A percentile compares a stretch with the other conserved stretches of the same genome.
phyloP scores from a whole-genome alignment of 768 basidiomycete genomes.

The Mycena venus region DNA sequence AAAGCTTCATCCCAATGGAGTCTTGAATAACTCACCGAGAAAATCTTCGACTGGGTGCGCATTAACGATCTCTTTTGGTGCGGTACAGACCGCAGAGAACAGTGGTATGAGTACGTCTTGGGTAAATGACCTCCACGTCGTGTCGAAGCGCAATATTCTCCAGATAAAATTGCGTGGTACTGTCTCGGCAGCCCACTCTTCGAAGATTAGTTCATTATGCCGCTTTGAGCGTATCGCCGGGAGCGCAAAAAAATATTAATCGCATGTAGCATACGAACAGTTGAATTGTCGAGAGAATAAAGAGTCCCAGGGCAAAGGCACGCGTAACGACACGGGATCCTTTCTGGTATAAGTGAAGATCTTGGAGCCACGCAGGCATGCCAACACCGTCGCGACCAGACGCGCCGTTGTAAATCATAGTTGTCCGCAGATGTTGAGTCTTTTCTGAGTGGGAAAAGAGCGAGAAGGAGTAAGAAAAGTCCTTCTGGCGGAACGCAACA shows the following conservation, averaged over 20 bases:
- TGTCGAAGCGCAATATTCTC: constrained; percentile 61
- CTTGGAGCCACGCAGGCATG: constrained; percentile 58
- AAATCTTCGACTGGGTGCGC: constrained; percentile 74
- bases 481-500: constrained; percentile 64
- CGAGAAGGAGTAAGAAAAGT: constrained; percentile 84
- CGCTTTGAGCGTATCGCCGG: constrained; percentile 43
- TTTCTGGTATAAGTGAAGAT: constrained; percentile 38
- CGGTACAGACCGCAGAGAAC: constrained; percentile 82
- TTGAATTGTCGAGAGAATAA: constrained; percentile 57
- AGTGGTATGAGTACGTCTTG: constrained; percentile 69
- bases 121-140: constrained; percentile 66
- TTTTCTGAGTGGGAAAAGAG: constrained; percentile 49
- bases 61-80: constrained; percentile 65
- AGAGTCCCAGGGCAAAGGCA: constrained; percentile 50
- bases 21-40: constrained; percentile 61
- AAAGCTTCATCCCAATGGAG: not conserved
- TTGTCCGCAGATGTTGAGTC: constrained; percentile 46
- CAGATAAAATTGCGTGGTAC: constrained; percentile 58
- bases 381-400: constrained; percentile 67
- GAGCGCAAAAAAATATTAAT: constrained; percentile 41
- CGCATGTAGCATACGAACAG: constrained; percentile 58
- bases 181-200: constrained; percentile 60
- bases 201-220: constrained; percentile 55
- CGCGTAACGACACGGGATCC: constrained; percentile 36
- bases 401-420: constrained; percentile 75